Base-by-base conservation (phyloP, 306 rosid genomes). In the Malus fusca region DNA sequence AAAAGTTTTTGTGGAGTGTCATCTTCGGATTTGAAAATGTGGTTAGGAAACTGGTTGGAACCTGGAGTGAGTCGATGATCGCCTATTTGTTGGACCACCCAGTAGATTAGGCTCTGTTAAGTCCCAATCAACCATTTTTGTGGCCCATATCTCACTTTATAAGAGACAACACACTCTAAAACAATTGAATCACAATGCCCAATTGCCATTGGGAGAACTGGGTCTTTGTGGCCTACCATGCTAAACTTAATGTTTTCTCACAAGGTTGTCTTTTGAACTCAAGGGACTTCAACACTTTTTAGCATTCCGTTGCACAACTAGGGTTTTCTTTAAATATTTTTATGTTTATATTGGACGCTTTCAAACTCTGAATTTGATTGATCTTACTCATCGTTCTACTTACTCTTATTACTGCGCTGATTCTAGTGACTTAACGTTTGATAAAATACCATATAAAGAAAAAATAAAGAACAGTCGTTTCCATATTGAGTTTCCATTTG, bases 131-230 rank as follows among this genome's bases (percentile, higher is more conserved):
- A 42, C 18, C n/a, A 31, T 8, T 74, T 74, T 62, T 62, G 80
- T 69, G 77, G 80, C 83, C 83, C 83, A 75, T 80, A 75, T 74
- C 61, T 42, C 35, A 19, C 51, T 35, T 69, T 59, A 51, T 19
- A 55, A 6, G 33, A 17, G 28, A 70, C 42, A 40, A 40, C 52
- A 69, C 67, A n/a, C 37, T 17, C 64, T 21, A 40, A 9, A 18
- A 4, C 53, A 75, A 17, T 61, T 35, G 8, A 25, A 69, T 48
- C 11, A 30, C 66, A 10, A 4, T 74, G 2, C 19, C 71, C n/a
- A 74, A 60, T 22, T 31, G 48, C 48, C 10, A 35, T 28, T 17
- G 48, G 9, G 30, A 31, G 23, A 60, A 51, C 51, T 69, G 52
- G 43, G 62, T 55, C 68, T 1, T 67, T 64, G 61, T 73, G 83